Conservation (phyloP, 805 yeast genomes). For the Yamadazyma phyllophila region DNA sequence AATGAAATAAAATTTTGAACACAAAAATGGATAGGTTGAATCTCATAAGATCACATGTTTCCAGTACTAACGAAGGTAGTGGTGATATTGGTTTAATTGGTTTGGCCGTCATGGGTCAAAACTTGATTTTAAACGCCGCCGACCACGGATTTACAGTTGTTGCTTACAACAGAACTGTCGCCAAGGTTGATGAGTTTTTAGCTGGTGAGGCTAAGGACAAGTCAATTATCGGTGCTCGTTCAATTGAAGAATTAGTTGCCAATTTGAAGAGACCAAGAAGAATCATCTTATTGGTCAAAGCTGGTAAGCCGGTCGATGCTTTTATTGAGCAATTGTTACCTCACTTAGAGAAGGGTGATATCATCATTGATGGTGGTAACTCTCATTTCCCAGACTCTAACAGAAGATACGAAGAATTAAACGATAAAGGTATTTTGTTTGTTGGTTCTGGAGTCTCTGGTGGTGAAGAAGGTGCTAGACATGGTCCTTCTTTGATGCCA, state of each 20-base stretch:
- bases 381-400: conserved; percentile 98
- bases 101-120: conserved; percentile 99
- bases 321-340: conserved; percentile 88
- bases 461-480: conserved; percentile 99
- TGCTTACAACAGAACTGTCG: conserved; percentile 96
- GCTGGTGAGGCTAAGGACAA: conserved; percentile 96
- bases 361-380: conserved; percentile 99
- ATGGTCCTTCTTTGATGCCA: conserved; percentile 99
- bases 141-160: conserved; percentile 98
- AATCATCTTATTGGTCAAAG: conserved; percentile 90
- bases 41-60: neutral
- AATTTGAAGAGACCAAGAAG: conserved; percentile 97
- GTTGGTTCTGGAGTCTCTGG: conserved; percentile 99
- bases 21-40: conserved; percentile 1
- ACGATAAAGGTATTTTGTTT: conserved; percentile 80
- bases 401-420: conserved; percentile 91
- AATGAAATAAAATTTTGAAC: neutral
- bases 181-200: conserved; percentile 92
- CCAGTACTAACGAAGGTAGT: conserved; percentile 31
- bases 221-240: conserved; percentile 92
- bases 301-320: conserved; percentile 92
- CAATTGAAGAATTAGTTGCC: conserved; percentile 81
- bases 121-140: conserved; percentile 94
- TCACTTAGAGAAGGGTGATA: conserved; percentile 91
- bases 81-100: conserved; percentile 99